Evolutionary conservation across 2,329 filamentous ascomycete species (phyloP).

Genomic region (Juglanconis juglandina): DNA sequence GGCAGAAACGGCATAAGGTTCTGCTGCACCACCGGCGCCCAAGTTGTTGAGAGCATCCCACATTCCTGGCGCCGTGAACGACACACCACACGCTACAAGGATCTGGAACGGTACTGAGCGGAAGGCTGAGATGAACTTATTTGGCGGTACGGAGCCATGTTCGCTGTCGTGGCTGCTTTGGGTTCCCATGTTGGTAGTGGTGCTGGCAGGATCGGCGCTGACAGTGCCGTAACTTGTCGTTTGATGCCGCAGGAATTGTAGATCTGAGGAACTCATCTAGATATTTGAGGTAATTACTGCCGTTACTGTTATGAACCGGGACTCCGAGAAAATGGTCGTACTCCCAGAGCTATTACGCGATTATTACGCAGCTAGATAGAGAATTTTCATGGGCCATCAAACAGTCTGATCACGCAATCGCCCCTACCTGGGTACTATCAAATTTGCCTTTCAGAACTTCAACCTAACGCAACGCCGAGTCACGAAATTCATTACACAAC

Average conservation of each 20-base stretch:
- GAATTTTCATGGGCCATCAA: neutral
- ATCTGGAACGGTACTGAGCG: conserved; percentile 18
- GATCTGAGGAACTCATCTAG: neutral
- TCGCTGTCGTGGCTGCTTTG: conserved; percentile 7
- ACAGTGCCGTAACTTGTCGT: conserved; percentile 3
- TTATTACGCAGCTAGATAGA: neutral
- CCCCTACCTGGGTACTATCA: neutral
- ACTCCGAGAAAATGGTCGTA: neutral
- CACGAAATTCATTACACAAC: too few species aligned
- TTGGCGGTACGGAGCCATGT: conserved; percentile 2
- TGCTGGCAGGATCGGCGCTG: neutral
- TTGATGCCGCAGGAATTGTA: neutral
- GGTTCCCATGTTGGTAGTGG: conserved; percentile 1
- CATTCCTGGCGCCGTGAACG: conserved; percentile 47
- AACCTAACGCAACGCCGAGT: too few species aligned
- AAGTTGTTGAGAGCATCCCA: conserved; percentile 56
- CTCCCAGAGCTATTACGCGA: neutral
- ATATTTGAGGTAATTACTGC: neutral
- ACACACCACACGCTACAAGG: conserved; percentile 36
- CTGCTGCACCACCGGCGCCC: conserved; percentile 50
- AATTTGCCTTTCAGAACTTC: neutral
- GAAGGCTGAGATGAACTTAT: neutral
- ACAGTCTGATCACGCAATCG: neutral
- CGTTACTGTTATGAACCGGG: neutral
- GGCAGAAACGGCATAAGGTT: conserved; percentile 49